phyloP scores from a whole-genome alignment of 768 basidiomycete species.

The Chalciporus piperatus region DNA sequence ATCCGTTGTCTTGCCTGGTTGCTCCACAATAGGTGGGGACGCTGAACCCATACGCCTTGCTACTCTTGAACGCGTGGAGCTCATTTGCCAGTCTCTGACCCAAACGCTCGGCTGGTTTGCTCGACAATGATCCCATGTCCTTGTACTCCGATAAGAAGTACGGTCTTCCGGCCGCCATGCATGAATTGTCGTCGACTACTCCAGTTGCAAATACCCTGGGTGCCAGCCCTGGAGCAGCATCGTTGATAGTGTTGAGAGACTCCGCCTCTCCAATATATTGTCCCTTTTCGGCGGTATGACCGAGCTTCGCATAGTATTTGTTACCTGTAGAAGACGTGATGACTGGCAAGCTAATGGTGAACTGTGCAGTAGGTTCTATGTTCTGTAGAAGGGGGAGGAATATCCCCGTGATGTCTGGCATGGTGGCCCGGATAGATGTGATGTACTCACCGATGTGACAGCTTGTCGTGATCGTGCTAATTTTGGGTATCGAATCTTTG shows the following conservation, averaged over 20 bases:
- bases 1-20: constrained; percentile 69
- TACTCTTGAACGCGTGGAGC: constrained; percentile 55
- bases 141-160: constrained; percentile 79
- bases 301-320: constrained; percentile 63
- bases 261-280: constrained; percentile 70
- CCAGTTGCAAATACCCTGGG: constrained; percentile 57
- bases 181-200: constrained; percentile 24
- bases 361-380: constrained; percentile 51
- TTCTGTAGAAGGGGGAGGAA: constrained; percentile 45
- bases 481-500: not conserved
- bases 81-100: constrained; percentile 65
- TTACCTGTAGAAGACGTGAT: constrained; percentile 56
- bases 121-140: constrained; percentile 47
- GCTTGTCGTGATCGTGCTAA: too few species aligned
- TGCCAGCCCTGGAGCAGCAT: constrained; percentile 65
- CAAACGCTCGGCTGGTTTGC: constrained; percentile 45
- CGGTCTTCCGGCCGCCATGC: constrained; percentile 40
- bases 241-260: constrained; percentile 59
- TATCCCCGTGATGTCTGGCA: constrained; percentile 15
- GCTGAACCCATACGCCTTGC: constrained; percentile 62
- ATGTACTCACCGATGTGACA: too few species aligned
- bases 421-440: constrained; percentile 1
- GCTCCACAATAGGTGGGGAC: constrained; percentile 77
- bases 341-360: constrained; percentile 43
- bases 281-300: constrained; percentile 49